phyloP scores from a whole-genome alignment of 495 filamentous ascomycete genomes.

The Penicillium macrosclerotiorum region DNA sequence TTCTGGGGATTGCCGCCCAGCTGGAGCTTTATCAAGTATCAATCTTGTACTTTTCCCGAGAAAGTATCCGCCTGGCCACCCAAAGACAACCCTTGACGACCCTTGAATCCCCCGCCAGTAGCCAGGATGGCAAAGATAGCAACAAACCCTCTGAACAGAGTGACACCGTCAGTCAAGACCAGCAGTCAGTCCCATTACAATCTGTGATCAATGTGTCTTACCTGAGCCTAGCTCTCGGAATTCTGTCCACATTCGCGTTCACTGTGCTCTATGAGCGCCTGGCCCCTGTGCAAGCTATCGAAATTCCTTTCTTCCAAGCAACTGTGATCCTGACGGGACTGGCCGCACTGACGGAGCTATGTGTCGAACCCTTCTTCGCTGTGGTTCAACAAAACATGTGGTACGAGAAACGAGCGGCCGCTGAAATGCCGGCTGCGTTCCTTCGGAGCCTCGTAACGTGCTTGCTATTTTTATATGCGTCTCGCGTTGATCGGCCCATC shows the following conservation, averaged over 20 bases:
- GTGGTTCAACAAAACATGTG: slow-evolving; percentile 76
- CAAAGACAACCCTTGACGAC: slow-evolving; percentile 64
- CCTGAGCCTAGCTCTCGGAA: slow-evolving; percentile 67
- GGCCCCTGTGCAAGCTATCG: slow-evolving; percentile 50
- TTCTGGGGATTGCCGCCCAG: slow-evolving; percentile 81
- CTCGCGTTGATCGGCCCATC: slow-evolving; percentile 42
- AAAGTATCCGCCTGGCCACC: slow-evolving; percentile 80
- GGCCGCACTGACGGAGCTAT: slow-evolving; percentile 76
- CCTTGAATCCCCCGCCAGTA: slow-evolving; percentile 9
- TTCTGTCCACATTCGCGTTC: slow-evolving; percentile 59
- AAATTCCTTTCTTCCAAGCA: slow-evolving; percentile 58
- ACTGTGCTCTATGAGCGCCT: slow-evolving; percentile 63
- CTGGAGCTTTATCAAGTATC: slow-evolving; percentile 87
- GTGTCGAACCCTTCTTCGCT: slow-evolving; percentile 81
- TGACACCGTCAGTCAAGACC: background rate
- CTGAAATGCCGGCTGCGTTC: slow-evolving; percentile 78
- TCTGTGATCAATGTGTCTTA: slow-evolving; percentile 86
- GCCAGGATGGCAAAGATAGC: slow-evolving; percentile 9
- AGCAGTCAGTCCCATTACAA: slow-evolving; percentile 46
- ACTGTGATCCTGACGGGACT: slow-evolving; percentile 69
- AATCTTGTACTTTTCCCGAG: slow-evolving; percentile 86
- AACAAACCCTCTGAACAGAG: slow-evolving; percentile 2
- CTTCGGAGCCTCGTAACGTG: slow-evolving; percentile 72
- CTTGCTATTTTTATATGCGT: slow-evolving; percentile 57
- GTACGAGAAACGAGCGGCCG: slow-evolving; percentile 73